Base-by-base conservation (phyloP, 192 early-diverging fungal species). In the Coemansia sp. region DNA sequence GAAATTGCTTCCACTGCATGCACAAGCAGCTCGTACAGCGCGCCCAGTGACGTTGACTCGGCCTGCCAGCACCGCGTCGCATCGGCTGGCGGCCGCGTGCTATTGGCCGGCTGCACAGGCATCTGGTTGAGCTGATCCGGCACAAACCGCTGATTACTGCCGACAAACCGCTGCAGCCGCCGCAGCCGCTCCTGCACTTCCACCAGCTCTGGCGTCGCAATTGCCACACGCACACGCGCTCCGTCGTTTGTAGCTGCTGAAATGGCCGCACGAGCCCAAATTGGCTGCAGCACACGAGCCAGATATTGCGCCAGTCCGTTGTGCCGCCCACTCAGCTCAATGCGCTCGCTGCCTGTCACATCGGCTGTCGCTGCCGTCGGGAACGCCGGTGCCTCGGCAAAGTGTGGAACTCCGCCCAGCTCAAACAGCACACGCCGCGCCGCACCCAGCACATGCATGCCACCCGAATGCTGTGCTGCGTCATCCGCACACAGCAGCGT, bases 291-390 rank as follows among this genome's bases (percentile, higher is more conserved):
- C 3, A 89, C 54, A 11, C 93, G 88, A 0, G 87, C 81, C 56
- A 97, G 64, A 59, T 92, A 94, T 5, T 91, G 69, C 5, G 82
- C 86, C 27, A 97, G 67, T 23, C 91, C 94, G 57, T 93, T 84
- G 66, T 94, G 91, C 25, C 86, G 67, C 11, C 86, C 86, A 59
- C 91, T 92, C 54, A 83, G 88, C 52, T 70, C 78, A 17, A 85
- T 73, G 32, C 68, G 70, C 12, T 67, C 64, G 52, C 64, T 64
- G 63, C 37, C 47, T 4, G 25, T 10, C 19, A 12, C 25, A 22
- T 55, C 53, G 5, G 21, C 45, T 3, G 10, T 47, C 10, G 35
- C 51, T 25, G 25, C 35, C 1, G 60, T 17, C 22, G 57, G 41
- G 53, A 73, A 72, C 5, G 76, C 59, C 0, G 79, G 39, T 3